A percentile compares a stretch with the other conserved stretches of the same genome.
Evolutionary conservation across 2,329 filamentous ascomycete species (phyloP).

Genomic region (Penicillium olsonii): DNA sequence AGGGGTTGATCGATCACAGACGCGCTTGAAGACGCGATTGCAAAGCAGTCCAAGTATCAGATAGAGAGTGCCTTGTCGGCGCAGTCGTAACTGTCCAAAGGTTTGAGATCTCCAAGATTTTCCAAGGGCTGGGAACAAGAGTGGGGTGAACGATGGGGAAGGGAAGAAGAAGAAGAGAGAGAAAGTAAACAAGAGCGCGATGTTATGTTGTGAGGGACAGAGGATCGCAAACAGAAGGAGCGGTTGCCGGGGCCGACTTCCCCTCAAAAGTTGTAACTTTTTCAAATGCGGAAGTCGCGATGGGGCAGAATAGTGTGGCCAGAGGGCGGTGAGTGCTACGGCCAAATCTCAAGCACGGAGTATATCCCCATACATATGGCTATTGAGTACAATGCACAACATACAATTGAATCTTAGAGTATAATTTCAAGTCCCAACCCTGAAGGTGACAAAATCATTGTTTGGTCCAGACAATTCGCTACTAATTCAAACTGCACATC

Average conservation of each 20-base stretch:
- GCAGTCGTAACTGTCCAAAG: conserved; percentile 2
- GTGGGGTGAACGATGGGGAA: background rate
- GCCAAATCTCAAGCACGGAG: background rate
- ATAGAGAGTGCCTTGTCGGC: background rate
- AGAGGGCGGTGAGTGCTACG: background rate
- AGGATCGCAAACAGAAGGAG: conserved; percentile 1
- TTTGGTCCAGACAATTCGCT: no score
- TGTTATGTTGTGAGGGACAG: background rate
- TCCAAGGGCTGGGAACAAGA: background rate
- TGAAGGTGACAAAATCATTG: no score
- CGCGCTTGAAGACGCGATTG: background rate
- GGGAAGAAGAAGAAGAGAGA: background rate
- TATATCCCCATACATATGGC: no score
- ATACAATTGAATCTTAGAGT: background rate
- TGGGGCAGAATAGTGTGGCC: conserved; percentile 1
- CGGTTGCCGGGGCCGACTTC: background rate
- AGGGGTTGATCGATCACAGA: background rate
- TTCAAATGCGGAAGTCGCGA: conserved; percentile 8
- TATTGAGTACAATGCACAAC: background rate
- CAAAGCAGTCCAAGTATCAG: background rate
- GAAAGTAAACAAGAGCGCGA: conserved; percentile 4
- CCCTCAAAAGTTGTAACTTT: conserved; percentile 5
- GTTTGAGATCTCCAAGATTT: background rate
- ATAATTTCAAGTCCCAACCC: no score
- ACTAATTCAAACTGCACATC: no score